A percentile compares a stretch with the other conserved stretches of the same genome.
phyloP scores from a whole-genome alignment of 2,329 filamentous ascomycete genomes.

The Paracorniculantispora psalliotae region DNA sequence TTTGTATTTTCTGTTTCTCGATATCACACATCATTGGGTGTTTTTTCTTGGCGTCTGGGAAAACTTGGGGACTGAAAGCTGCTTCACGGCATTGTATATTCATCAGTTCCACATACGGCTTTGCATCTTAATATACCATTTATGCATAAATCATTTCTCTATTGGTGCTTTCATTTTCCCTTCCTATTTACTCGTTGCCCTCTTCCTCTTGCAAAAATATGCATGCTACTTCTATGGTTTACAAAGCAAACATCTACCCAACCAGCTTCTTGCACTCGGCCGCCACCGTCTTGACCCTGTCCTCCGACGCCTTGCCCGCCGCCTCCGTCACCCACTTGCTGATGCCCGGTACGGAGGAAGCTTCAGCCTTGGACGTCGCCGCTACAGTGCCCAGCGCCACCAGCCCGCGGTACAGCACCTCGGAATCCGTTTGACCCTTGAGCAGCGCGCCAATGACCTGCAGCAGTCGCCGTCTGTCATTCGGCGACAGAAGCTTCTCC shows the following conservation, averaged over 20 bases:
- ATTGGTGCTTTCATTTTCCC: not conserved
- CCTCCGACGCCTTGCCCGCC: constrained; percentile 40
- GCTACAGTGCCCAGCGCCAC: constrained; percentile 75
- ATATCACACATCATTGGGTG: not conserved
- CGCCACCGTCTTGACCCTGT: constrained; percentile 42
- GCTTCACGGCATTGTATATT: not conserved
- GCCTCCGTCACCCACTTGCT: constrained; percentile 37
- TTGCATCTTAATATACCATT: constrained; percentile 3
- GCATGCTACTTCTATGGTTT: not conserved
- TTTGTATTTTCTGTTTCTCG: not conserved
- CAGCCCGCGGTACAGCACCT: constrained; percentile 76
- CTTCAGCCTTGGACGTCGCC: constrained; percentile 45
- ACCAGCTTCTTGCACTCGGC: constrained; percentile 40
- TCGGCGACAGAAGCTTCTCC: constrained; percentile 34
- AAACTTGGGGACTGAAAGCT: not conserved
- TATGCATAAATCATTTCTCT: constrained; percentile 1
- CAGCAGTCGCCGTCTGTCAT: constrained; percentile 42
- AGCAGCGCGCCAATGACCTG: constrained; percentile 61
- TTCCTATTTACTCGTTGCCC: no score
- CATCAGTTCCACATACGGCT: not conserved
- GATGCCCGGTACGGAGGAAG: constrained; percentile 37
- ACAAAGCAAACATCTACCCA: not conserved
- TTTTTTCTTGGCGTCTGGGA: not conserved
- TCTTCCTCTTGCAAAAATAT: not conserved
- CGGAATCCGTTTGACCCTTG: constrained; percentile 64